phyloP scores from a whole-genome alignment of 306 rosid genomes.

The Delonix regia region DNA sequence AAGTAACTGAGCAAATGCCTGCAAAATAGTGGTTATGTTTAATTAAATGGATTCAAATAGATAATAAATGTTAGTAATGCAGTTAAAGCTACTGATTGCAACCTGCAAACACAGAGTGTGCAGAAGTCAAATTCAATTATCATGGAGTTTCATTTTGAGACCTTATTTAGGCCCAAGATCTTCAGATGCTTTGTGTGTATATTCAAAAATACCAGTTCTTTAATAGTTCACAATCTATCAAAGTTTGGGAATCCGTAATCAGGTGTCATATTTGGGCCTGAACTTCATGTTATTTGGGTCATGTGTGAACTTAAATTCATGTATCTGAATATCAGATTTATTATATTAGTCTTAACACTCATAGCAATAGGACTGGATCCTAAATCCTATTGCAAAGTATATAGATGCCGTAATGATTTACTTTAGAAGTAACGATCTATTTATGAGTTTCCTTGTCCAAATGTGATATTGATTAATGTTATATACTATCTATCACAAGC shows the following conservation, averaged over 20 bases:
- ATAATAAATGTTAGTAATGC: slow-evolving; percentile 19
- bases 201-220: neutral
- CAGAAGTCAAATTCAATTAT: neutral
- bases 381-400: neutral
- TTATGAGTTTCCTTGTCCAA: neutral
- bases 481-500: neutral
- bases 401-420: neutral
- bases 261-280: neutral
- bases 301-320: neutral
- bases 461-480: neutral
- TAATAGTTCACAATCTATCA: neutral
- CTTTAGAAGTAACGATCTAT: neutral
- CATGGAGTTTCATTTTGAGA: neutral
- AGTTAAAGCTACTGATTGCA: slow-evolving; percentile 1
- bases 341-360: neutral
- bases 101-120: neutral
- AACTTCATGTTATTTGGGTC: neutral
- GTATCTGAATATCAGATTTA: neutral
- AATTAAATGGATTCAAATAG: slow-evolving; percentile 16
- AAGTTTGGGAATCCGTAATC: neutral
- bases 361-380: neutral
- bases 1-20: slow-evolving; percentile 93
- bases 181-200: slow-evolving; percentile 4
- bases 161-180: neutral
- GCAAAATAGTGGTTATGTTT: slow-evolving; percentile 30